Conservation (phyloP, 148 eudicot genomes). For the Rhododendron griersonianum region DNA sequence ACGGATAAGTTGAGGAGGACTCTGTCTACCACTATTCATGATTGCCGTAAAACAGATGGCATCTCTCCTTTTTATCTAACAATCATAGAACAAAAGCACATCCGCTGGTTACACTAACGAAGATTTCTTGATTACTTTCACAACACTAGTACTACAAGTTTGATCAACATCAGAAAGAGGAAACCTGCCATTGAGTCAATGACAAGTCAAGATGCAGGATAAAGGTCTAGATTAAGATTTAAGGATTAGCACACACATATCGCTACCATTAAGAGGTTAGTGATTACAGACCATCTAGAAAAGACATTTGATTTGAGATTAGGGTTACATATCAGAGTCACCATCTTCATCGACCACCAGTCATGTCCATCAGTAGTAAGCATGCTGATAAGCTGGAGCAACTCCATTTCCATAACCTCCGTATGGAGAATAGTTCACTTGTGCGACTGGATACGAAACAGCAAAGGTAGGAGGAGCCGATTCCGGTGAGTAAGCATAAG, state of each 20-base stretch:
- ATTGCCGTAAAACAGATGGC: not conserved
- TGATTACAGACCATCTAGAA: slow-evolving; percentile 54
- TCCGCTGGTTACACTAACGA: not conserved
- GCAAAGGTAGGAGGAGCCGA: slow-evolving; percentile 50
- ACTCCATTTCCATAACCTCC: slow-evolving; percentile 67
- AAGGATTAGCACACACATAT: slow-evolving; percentile 53
- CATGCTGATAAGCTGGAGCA: slow-evolving; percentile 71
- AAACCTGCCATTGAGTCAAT: slow-evolving; percentile 19
- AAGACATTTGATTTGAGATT: slow-evolving; percentile 7
- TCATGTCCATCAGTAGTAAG: slow-evolving; percentile 74
- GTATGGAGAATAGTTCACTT: slow-evolving; percentile 64
- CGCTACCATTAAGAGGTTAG: slow-evolving; percentile 80
- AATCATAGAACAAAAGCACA: not conserved
- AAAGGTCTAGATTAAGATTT: slow-evolving; percentile 1
- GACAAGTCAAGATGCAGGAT: slow-evolving; percentile 6
- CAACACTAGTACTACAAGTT: slow-evolving; percentile 32
- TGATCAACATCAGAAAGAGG: slow-evolving; percentile 37
- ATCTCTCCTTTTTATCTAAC: not conserved
- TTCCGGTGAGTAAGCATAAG: slow-evolving; percentile 77
- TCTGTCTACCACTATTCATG: not conserved
- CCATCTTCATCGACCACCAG: slow-evolving; percentile 37
- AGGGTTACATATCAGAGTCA: slow-evolving; percentile 57
- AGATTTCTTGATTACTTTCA: slow-evolving; percentile 24
- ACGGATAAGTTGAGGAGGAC: not conserved
- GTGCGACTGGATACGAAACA: slow-evolving; percentile 64